These are phyloP conservation scores for Nicotiana otophora DNA, from an alignment of 257 asterid genomes.

Conservation along the genomic window DNA sequence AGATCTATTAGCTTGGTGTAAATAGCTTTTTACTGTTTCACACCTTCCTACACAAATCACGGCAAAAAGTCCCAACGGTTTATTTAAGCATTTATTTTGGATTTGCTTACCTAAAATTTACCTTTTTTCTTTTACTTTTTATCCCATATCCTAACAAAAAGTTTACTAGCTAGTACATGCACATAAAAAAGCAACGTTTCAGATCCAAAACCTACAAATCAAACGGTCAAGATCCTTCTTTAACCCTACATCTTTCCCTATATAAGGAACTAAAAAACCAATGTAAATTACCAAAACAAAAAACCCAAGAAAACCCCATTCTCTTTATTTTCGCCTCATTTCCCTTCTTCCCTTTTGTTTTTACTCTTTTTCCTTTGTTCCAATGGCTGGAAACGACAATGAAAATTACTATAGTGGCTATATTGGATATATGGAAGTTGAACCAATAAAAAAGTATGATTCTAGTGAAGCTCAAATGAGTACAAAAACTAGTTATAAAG, in stretches of 20 bases:
- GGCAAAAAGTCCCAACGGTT: too few species aligned
- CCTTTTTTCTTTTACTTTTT: too few species aligned
- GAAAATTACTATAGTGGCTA: neutral
- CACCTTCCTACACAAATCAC: too few species aligned
- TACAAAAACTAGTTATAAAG: conserved; percentile 2
- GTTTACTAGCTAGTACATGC: neutral
- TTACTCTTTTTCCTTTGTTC: neutral
- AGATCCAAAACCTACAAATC: neutral
- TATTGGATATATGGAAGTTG: neutral
- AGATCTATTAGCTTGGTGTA: too few species aligned
- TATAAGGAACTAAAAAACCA: neutral
- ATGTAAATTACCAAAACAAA: neutral
- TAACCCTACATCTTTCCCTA: neutral
- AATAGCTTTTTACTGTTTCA: too few species aligned
- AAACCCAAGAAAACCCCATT: neutral
- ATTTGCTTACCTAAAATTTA: too few species aligned
- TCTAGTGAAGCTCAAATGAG: conserved; percentile 4
- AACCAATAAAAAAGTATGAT: neutral
- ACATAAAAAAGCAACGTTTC: neutral
- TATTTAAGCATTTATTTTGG: too few species aligned
- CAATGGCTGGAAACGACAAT: neutral
- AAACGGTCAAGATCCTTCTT: neutral
- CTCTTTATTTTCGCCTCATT: neutral
- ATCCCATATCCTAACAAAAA: too few species aligned
- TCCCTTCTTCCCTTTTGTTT: neutral